A percentile compares a stretch with the other conserved stretches of the same genome.
These are phyloP conservation scores for Agaricus blazei DNA, from an alignment of 768 basidiomycete genomes.

Conservation along the genomic window DNA sequence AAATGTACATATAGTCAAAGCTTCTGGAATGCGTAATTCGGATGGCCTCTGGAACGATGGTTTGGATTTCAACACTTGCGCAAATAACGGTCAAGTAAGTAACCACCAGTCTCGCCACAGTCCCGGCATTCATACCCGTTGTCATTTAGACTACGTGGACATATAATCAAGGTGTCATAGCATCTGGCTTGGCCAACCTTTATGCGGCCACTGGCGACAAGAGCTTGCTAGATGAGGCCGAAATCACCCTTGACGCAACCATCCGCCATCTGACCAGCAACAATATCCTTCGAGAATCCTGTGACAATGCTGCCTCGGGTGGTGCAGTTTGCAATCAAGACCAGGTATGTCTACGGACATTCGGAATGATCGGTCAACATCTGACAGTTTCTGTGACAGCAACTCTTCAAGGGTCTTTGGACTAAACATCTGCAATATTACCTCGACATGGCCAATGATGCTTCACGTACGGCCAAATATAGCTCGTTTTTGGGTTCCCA, in stretches of 20 bases:
- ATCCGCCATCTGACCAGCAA: slow-evolving; percentile 33
- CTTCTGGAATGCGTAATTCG: slow-evolving; percentile 41
- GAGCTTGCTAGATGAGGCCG: slow-evolving; percentile 39
- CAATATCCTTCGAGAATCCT: slow-evolving; percentile 45
- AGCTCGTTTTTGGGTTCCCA: slow-evolving; percentile 34
- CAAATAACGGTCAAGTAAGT: slow-evolving; percentile 39
- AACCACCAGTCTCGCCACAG: background rate
- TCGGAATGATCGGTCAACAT: background rate
- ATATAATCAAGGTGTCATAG: slow-evolving; percentile 57
- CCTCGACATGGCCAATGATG: slow-evolving; percentile 38
- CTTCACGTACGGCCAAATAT: slow-evolving; percentile 39
- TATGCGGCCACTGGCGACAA: slow-evolving; percentile 32
- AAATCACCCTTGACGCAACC: slow-evolving; percentile 49
- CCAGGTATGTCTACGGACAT: slow-evolving; percentile 25
- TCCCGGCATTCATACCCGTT: background rate
- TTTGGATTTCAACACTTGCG: slow-evolving; percentile 27
- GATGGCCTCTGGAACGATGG: slow-evolving; percentile 43
- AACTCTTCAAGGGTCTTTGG: slow-evolving; percentile 51
- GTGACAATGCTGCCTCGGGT: slow-evolving; percentile 38
- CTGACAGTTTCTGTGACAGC: slow-evolving; percentile 18
- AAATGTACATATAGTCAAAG: slow-evolving; percentile 23
- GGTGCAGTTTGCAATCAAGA: slow-evolving; percentile 39
- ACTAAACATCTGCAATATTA: slow-evolving; percentile 48
- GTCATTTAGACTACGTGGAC: slow-evolving; percentile 47
- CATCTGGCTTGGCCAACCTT: slow-evolving; percentile 46